These are phyloP conservation scores for Juglanconis sp. DNA, from an alignment of 2,329 filamentous ascomycete species.

Conservation along the genomic window DNA sequence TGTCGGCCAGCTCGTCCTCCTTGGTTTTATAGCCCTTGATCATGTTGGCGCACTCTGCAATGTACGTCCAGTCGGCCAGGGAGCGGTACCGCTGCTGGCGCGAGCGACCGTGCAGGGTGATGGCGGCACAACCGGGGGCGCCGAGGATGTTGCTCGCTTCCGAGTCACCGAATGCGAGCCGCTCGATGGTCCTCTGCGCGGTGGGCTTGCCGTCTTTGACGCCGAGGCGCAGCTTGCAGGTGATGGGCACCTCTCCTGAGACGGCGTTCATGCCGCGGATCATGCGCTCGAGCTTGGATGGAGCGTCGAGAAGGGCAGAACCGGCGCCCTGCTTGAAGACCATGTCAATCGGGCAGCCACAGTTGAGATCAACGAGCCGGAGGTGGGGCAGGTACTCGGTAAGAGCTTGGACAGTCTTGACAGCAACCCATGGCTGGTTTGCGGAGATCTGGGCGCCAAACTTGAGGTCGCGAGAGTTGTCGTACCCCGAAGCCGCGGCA, in stretches of 20 bases:
- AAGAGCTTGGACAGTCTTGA: slow-evolving; percentile 83
- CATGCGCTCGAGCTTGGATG: slow-evolving; percentile 88
- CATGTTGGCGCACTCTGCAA: slow-evolving; percentile 81
- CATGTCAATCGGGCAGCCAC: slow-evolving; percentile 93
- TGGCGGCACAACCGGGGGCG: slow-evolving; percentile 83
- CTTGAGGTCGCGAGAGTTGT: slow-evolving; percentile 76
- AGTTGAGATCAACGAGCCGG: slow-evolving; percentile 91
- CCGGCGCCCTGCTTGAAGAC: slow-evolving; percentile 86
- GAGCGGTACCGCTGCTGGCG: slow-evolving; percentile 92
- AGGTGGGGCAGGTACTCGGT: slow-evolving; percentile 75
- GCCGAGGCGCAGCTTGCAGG: slow-evolving; percentile 91
- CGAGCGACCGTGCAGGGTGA: slow-evolving; percentile 90
- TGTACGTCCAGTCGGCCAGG: slow-evolving; percentile 92
- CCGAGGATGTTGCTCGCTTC: slow-evolving; percentile 70
- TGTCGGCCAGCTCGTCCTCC: slow-evolving; percentile 67
- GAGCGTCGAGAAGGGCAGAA: slow-evolving; percentile 85
- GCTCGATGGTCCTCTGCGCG: slow-evolving; percentile 76
- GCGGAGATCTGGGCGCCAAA: slow-evolving; percentile 93
- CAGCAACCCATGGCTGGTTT: slow-evolving; percentile 85
- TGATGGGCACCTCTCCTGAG: slow-evolving; percentile 86
- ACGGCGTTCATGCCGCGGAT: slow-evolving; percentile 94
- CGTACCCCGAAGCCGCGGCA: slow-evolving; percentile 61
- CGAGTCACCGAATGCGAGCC: slow-evolving; percentile 74
- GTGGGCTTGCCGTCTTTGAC: slow-evolving; percentile 76
- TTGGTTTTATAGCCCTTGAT: slow-evolving; percentile 76